phyloP scores from a whole-genome alignment of 2,329 filamentous ascomycete species.

The Zalaria sp. region DNA sequence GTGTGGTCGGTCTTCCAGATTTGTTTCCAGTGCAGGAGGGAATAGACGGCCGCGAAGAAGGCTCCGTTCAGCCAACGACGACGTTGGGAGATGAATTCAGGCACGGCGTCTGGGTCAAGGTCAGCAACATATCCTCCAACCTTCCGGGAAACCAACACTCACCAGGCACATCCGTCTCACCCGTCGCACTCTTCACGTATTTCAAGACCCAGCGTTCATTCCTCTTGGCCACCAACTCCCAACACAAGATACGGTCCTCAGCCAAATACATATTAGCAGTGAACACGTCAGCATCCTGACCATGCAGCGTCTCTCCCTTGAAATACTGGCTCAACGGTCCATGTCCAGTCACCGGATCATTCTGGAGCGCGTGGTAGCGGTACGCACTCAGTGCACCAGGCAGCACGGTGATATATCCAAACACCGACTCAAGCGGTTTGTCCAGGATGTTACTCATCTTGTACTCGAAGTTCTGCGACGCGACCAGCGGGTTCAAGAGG shows the following conservation, averaged over 20 bases:
- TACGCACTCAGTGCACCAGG: constrained; percentile 93
- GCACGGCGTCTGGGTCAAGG: constrained; percentile 56
- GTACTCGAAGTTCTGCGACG: constrained; percentile 98
- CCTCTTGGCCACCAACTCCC: constrained; percentile 90
- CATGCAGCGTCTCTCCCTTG: constrained; percentile 94
- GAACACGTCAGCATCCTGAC: constrained; percentile 91
- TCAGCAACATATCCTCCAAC: too few species aligned
- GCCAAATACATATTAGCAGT: constrained; percentile 94
- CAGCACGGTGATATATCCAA: constrained; percentile 94
- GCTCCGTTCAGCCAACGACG: constrained; percentile 96
- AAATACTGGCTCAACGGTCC: constrained; percentile 96
- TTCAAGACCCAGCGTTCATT: constrained; percentile 94
- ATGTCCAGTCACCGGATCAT: constrained; percentile 77
- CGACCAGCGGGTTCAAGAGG: constrained; percentile 84
- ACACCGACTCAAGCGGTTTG: constrained; percentile 91
- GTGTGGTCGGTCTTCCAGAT: constrained; percentile 91
- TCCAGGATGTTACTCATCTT: constrained; percentile 99
- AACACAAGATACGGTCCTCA: constrained; percentile 80
- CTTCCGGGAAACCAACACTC: constrained; percentile 23
- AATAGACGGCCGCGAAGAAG: constrained; percentile 97
- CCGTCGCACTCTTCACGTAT: constrained; percentile 91
- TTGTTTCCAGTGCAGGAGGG: constrained; percentile 85
- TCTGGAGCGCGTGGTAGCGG: constrained; percentile 88
- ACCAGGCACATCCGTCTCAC: constrained; percentile 96
- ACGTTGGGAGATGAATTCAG: constrained; percentile 94